phyloP scores from a whole-genome alignment of 2,329 filamentous ascomycete genomes.

The Fusarium anguioides region DNA sequence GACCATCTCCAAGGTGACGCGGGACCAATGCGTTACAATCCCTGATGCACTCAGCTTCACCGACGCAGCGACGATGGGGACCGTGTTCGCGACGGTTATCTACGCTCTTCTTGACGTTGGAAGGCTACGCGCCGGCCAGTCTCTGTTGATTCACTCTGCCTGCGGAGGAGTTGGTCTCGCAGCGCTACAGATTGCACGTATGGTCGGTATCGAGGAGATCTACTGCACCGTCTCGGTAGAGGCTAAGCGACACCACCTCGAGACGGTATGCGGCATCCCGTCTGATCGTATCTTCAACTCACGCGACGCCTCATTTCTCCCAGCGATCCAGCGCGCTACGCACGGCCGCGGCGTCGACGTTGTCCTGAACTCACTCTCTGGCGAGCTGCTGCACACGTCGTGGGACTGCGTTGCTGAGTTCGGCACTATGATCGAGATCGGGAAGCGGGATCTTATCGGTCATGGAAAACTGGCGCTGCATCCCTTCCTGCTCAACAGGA shows the following conservation, averaged over 20 bases:
- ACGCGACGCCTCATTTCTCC: background rate
- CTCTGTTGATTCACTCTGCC: conserved; percentile 48
- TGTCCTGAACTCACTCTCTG: conserved; percentile 1
- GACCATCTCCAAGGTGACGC: conserved; percentile 4
- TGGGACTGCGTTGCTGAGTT: conserved; percentile 12
- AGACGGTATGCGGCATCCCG: conserved; percentile 2
- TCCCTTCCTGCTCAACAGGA: conserved; percentile 1
- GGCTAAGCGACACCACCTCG: background rate
- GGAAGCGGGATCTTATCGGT: background rate
- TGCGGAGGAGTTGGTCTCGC: conserved; percentile 49
- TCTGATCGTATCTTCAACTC: conserved; percentile 6
- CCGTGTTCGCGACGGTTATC: conserved; percentile 26
- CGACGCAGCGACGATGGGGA: conserved; percentile 3
- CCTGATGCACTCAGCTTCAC: conserved; percentile 6
- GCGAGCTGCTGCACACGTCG: background rate
- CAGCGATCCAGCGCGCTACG: conserved; percentile 2
- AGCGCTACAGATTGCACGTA: conserved; percentile 39
- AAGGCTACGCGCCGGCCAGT: conserved; percentile 41
- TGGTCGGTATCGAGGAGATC: conserved; percentile 6
- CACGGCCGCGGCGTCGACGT: background rate
- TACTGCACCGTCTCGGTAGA: conserved; percentile 4
- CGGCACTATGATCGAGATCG: conserved; percentile 12
- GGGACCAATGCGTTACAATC: conserved; percentile 5
- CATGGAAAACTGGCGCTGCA: background rate
- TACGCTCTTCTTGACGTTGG: conserved; percentile 7